Conservation (phyloP, 1,139 yeast genomes). For the Saccharomyces hybrid region DNA sequence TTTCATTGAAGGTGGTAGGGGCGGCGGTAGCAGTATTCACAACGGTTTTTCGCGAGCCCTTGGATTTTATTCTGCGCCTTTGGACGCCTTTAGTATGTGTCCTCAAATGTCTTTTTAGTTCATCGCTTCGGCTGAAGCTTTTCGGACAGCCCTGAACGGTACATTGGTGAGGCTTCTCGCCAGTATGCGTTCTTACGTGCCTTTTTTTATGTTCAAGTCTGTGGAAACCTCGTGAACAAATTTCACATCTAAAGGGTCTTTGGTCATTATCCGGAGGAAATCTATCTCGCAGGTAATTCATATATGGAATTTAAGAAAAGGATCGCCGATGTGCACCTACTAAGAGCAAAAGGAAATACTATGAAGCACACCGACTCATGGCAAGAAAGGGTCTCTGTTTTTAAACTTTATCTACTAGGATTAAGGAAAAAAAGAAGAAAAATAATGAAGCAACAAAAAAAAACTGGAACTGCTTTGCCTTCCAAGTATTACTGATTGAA, state of each 20-base stretch:
- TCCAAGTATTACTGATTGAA: neutral
- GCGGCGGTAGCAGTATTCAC: neutral
- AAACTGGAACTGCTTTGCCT: neutral
- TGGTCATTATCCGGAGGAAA: slow-evolving; percentile 22
- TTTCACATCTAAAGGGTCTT: slow-evolving; percentile 79
- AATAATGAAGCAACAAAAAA: neutral
- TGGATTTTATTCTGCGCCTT: slow-evolving; percentile 2
- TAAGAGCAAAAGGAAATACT: neutral
- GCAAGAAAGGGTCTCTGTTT: neutral
- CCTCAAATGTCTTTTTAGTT: slow-evolving; percentile 79
- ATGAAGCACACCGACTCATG: neutral
- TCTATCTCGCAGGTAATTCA: slow-evolving; percentile 3
- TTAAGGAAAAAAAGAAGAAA: neutral
- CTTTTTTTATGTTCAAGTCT: slow-evolving; percentile 90
- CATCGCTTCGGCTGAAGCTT: slow-evolving; percentile 82
- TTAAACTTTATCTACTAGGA: neutral
- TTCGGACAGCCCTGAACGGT: slow-evolving; percentile 81
- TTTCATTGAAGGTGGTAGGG: neutral
- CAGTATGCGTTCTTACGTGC: slow-evolving; percentile 91
- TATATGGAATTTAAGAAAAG: neutral
- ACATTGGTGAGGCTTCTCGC: slow-evolving; percentile 90
- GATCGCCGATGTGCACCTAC: neutral
- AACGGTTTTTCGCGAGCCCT: neutral
- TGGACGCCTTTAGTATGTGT: slow-evolving; percentile 44
- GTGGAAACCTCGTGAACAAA: slow-evolving; percentile 88